Evolutionary conservation across 2,329 filamentous ascomycete genomes (phyloP).

Genomic region (Ophiobolus disseminans): DNA sequence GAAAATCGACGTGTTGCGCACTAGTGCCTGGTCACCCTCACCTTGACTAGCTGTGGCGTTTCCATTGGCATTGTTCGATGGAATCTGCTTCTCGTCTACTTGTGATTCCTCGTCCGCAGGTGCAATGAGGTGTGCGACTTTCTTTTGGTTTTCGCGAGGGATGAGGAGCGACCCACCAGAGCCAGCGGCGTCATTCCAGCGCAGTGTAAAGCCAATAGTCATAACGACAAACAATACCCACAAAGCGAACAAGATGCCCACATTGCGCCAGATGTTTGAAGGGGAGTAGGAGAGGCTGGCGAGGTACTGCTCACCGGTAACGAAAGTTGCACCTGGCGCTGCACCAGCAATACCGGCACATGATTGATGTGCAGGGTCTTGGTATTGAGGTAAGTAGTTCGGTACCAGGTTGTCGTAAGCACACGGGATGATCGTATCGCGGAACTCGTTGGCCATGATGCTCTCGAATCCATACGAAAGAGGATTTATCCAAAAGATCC

Average conservation of each 20-base stretch:
- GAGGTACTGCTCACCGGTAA: conserved; percentile 68
- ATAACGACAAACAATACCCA: conserved; percentile 56
- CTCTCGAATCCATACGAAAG: conserved; percentile 80
- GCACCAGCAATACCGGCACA: conserved; percentile 68
- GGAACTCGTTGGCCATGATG: conserved; percentile 74
- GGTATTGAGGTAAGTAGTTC: conserved; percentile 56
- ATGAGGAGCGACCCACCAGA: conserved; percentile 65
- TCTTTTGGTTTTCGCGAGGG: conserved; percentile 55
- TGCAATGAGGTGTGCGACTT: conserved; percentile 21
- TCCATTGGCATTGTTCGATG: neutral
- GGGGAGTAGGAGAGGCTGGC: conserved; percentile 54
- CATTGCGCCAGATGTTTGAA: conserved; percentile 46
- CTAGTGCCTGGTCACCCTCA: conserved; percentile 46
- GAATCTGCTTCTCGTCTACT: conserved; percentile 17
- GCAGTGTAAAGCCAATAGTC: conserved; percentile 64
- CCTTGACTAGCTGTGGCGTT: too few species aligned
- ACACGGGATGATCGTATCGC: conserved; percentile 54
- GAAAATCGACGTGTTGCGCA: conserved; percentile 72
- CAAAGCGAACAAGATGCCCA: conserved; percentile 55
- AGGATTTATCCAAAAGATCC: conserved; percentile 74
- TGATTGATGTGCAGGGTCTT: conserved; percentile 52
- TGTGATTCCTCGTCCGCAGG: conserved; percentile 60
- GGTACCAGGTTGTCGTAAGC: conserved; percentile 60
- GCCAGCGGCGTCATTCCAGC: conserved; percentile 62
- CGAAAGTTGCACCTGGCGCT: conserved; percentile 53